A percentile compares a stretch with the other conserved stretches of the same genome.
These are phyloP conservation scores for Pyrus hybrid DNA, from an alignment of 331 rosid genomes.

Conservation along the genomic window DNA sequence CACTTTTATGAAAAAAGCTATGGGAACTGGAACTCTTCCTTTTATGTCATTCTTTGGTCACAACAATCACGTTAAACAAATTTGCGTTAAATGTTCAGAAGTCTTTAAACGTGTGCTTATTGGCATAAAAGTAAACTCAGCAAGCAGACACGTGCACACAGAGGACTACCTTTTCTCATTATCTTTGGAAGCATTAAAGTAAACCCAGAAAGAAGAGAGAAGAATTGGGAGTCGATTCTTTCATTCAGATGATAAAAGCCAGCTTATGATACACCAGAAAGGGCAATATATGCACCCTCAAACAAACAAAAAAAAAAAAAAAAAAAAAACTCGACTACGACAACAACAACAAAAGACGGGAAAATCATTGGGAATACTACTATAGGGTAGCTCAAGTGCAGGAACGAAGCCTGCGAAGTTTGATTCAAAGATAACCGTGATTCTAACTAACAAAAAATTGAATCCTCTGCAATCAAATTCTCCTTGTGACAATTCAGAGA, in stretches of 20 bases:
- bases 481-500: slow-evolving; percentile 12
- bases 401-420: slow-evolving; percentile 27
- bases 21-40: background rate
- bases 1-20: background rate
- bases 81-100: background rate
- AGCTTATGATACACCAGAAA: slow-evolving; percentile 42
- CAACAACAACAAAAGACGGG: slow-evolving; percentile 27
- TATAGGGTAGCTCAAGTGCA: slow-evolving; percentile 43
- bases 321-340: slow-evolving; percentile 15
- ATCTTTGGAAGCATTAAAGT: background rate
- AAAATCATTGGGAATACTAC: slow-evolving; percentile 26
- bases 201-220: background rate
- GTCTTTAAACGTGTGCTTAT: background rate
- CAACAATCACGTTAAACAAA: background rate
- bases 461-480: slow-evolving; percentile 33
- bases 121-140: background rate
- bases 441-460: slow-evolving; percentile 42
- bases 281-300: slow-evolving; percentile 22
- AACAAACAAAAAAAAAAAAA: slow-evolving; percentile 20
- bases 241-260: slow-evolving; percentile 36
- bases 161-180: background rate
- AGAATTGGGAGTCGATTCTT: slow-evolving; percentile 24
- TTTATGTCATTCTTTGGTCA: background rate
- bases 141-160: background rate
- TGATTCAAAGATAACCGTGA: slow-evolving; percentile 42